Base-by-base conservation (phyloP, 2,329 filamentous ascomycete genomes). In the Cordyceps pruinosa region DNA sequence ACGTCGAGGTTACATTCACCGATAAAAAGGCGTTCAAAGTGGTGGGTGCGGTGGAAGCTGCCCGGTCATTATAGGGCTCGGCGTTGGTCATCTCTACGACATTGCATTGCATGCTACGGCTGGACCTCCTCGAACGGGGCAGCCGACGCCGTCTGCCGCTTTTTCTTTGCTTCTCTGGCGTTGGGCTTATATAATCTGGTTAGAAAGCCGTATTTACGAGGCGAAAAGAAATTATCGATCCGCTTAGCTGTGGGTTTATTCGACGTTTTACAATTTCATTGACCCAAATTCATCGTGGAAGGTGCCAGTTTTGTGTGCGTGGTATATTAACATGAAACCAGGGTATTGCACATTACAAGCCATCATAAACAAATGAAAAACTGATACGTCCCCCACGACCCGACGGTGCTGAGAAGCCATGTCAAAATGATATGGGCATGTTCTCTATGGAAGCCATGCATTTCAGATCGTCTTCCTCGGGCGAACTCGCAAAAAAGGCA, bases 1-100 rank as follows among this genome's bases (percentile, higher is more conserved):
- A 80, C 59, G 87, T 96, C 57, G 87, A 95, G 60, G 78, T 96
- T 44, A 72, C 71, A 61, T 81, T 78, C 73, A 83, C 83, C 58
- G 86, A 78, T 70, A 85, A 86, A 67, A 78, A 75, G 61, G 70
- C 76, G 0, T 89, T 88, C 72, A 83, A 81, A 66, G 80, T 75
- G n/a, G 75, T 78, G 1, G 87, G 88, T 28, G 81, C 77, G 9
- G 76, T 81, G n/a, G 82, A 82, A 64, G 85, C 83, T 8, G 82
- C 82, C 25, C 72, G 78, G 50, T 77, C 78, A 34, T 73, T 84
- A 72, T 81, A 73, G 71, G n/a, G 44, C 25, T 52, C 47, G 35
- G 35, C 28, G 19, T 30, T 17, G 10, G 12, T 37, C 23, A n/a
- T 37, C 39, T 50, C 12, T 21, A 19, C 6, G 34, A 23, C 41